These are phyloP conservation scores for Magnaporthiopsis rhizophila DNA, from an alignment of 2,329 filamentous ascomycete species.

Conservation along the genomic window DNA sequence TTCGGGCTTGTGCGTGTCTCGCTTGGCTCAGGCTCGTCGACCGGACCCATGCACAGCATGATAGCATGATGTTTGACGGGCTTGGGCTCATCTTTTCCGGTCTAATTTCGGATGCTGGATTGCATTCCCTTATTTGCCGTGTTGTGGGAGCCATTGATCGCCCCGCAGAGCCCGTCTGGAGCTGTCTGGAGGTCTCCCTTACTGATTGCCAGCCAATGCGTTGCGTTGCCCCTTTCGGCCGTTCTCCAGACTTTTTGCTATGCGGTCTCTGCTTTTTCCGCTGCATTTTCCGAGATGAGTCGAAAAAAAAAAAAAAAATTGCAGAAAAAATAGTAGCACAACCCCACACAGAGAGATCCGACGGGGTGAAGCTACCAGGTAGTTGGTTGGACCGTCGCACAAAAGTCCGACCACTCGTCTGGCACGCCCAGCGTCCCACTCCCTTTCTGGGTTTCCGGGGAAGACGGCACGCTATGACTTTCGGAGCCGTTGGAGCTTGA, in stretches of 20 bases:
- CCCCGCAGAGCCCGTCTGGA: not conserved
- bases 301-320: not conserved
- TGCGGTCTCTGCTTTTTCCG: not conserved
- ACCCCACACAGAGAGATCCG: not conserved
- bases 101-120: not conserved
- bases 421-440: not conserved
- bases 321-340: not conserved
- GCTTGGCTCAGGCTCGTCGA: not conserved
- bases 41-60: not conserved
- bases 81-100: not conserved
- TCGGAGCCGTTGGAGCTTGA: not conserved
- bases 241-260: too few relatives aligned
- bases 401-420: not conserved
- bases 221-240: not conserved
- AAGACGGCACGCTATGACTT: not conserved
- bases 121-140: not conserved
- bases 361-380: not conserved
- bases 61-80: not conserved
- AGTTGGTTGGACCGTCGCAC: not conserved
- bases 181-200: not conserved
- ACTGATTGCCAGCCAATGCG: not conserved
- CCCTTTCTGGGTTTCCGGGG: not conserved
- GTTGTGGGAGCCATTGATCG: not conserved
- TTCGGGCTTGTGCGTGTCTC: not conserved
- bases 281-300: not conserved